phyloP scores from a whole-genome alignment of 83 land plant genomes.

The Picea engelmannii region DNA sequence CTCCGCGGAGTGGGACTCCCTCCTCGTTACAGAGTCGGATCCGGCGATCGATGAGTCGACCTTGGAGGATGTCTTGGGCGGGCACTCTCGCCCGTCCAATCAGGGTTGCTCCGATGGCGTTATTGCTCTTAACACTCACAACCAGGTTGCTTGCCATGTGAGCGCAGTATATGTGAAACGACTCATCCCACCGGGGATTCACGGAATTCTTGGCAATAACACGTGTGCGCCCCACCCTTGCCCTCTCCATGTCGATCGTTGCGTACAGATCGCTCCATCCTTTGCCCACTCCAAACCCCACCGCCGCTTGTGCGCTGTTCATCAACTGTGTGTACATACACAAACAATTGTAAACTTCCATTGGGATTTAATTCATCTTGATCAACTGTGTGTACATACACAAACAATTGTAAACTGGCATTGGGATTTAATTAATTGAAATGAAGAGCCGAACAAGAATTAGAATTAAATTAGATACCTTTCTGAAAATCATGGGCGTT shows the following conservation, averaged over 20 bases:
- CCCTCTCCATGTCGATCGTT: constrained; percentile 33
- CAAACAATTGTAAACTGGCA: too few species aligned
- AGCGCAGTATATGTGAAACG: constrained; percentile 53
- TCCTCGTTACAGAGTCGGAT: constrained; percentile 21
- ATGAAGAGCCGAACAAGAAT: too few species aligned
- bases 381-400: too few species aligned
- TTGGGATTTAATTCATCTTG: too few species aligned
- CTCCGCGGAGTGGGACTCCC: constrained; percentile 17
- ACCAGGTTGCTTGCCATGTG: constrained; percentile 28
- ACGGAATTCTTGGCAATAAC: constrained; percentile 20
- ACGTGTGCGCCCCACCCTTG: constrained; percentile 42
- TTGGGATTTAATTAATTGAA: too few species aligned
- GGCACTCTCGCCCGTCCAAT: constrained; percentile 39
- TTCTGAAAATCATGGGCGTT: too few species aligned
- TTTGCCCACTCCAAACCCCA: too few species aligned
- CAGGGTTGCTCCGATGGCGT: constrained; percentile 33
- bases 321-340: too few species aligned
- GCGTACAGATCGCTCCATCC: constrained; percentile 26
- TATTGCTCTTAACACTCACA: constrained; percentile 32
- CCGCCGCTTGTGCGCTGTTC: too few species aligned
- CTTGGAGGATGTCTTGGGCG: constrained; percentile 24
- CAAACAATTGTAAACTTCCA: too few species aligned
- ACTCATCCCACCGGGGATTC: constrained; percentile 51
- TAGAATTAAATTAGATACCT: too few species aligned
- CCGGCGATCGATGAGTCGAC: constrained; percentile 29